Base-by-base conservation (phyloP, 352 stramenopile species). In the Globisporangium cylindrosporum region DNA sequence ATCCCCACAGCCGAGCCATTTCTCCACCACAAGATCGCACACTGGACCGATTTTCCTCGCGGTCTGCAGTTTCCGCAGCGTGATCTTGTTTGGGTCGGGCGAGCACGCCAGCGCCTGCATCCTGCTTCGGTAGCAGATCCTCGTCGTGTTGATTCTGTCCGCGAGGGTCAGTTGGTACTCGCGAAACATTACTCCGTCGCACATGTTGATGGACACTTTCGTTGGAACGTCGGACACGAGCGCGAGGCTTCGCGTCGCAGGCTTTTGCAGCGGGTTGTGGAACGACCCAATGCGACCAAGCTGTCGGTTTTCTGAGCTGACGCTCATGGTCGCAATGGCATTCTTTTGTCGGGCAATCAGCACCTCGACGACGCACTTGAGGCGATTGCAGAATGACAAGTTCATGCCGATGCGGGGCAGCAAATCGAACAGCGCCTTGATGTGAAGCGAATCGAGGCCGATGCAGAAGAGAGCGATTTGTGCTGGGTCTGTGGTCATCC, bases 51-150 rank as follows among this genome's bases (percentile, higher is more conserved):
- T 36, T 14, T 15, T 34, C 12, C 57, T 34, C 15, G n/a, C 15
- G 48, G 62, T 70, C 27, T 70, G 58, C 58, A 68, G 59, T 5
- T 53, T 62, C 4, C 77, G 73, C 29, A 80, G 67, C 24, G 49
- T 38, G 10, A 78, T 75, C 54, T 73, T 78, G 20, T 67, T 62
- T 0, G 57, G 59, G 27, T 80, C 74, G 2, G 66, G 57, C 43
- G 75, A 73, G 56, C 75, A 84, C 24, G 68, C 59, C 6, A 84
- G 55, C 8, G 76, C 70, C 25, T 84, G 73, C 56, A 84, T 71
- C 0, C 66, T 67, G n/a, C 67, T 74, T 41, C 76, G 77, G 25
- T 71, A 80, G 32, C 77, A 82, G 29, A 84, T 81, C 2, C 72
- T 74, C 38, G 56, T 64, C 10, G 20, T 10, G 14, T 15, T 68